Percentiles rank a stretch among this genome's conserved stretches.
Evolutionary conservation across 2,329 filamentous ascomycete genomes (phyloP).

Genomic region (Drechslerella dactyloides): DNA sequence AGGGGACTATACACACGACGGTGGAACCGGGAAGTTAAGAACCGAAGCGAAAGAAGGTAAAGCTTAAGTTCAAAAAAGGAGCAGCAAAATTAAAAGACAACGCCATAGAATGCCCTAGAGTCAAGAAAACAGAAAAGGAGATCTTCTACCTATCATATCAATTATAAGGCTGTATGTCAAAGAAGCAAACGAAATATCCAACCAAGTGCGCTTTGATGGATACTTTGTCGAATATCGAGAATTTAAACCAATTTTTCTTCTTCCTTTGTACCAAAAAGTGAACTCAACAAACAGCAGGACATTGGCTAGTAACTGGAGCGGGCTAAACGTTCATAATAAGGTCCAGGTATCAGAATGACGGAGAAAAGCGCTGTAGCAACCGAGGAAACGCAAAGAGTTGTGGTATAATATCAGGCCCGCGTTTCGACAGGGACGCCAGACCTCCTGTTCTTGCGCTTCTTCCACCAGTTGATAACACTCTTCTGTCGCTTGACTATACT

Average conservation of each 20-base stretch:
- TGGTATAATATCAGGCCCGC: constrained; percentile 12
- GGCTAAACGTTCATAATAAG: constrained; percentile 17
- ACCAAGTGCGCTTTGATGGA: constrained; percentile 20
- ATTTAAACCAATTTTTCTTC: constrained; percentile 10
- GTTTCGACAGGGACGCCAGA: constrained; percentile 37
- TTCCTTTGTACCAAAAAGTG: constrained; percentile 8
- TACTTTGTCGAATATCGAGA: constrained; percentile 15
- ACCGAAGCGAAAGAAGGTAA: constrained; percentile 5
- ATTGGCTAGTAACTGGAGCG: constrained; percentile 2
- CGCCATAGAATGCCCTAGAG: constrained; percentile 48
- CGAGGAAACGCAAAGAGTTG: background rate
- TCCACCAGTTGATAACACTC: constrained; percentile 48
- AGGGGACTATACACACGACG: constrained; percentile 6
- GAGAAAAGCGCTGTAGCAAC: background rate
- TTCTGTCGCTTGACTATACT: constrained; percentile 43
- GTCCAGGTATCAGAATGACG: constrained; percentile 6
- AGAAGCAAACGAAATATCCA: constrained; percentile 14
- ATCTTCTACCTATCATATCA: constrained; percentile 28
- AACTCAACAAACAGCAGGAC: background rate
- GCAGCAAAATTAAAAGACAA: constrained; percentile 26
- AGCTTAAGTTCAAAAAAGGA: constrained; percentile 9
- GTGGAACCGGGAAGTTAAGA: constrained; percentile 22
- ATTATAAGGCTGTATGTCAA: constrained; percentile 20
- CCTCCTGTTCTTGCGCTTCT: constrained; percentile 50
- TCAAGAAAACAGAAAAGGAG: constrained; percentile 22